These are phyloP conservation scores for Fusarium xyrophilum DNA, from an alignment of 2,329 filamentous ascomycete species.

Conservation along the genomic window DNA sequence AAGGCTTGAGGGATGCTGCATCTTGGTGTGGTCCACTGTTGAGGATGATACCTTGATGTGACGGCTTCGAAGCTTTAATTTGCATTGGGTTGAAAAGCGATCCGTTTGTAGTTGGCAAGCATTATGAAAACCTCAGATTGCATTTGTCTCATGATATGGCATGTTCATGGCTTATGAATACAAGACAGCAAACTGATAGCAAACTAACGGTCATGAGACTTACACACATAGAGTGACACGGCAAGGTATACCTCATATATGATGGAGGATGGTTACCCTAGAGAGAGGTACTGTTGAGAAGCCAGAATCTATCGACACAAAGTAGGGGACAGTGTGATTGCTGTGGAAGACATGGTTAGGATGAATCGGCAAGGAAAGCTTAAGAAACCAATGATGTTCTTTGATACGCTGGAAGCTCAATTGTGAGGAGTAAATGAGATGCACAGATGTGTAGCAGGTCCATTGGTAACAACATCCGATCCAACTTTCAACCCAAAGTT, in stretches of 20 bases:
- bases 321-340: neutral
- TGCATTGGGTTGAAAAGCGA: neutral
- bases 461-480: neutral
- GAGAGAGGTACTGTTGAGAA: neutral
- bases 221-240: neutral
- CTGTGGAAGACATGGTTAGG: neutral
- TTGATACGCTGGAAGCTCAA: neutral
- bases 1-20: conserved; percentile 45
- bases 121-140: neutral
- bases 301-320: neutral
- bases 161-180: neutral
- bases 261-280: neutral
- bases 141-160: neutral
- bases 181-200: neutral
- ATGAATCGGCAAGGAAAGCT: no score
- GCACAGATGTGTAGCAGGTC: neutral
- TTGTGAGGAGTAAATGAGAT: neutral
- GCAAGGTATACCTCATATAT: neutral
- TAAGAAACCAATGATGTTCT: no score
- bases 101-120: neutral
- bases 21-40: neutral
- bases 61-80: neutral
- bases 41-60: neutral
- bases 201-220: neutral
- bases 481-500: neutral